Base-by-base conservation (phyloP, 148 eudicot genomes). In the Persicaria tinctoria region DNA sequence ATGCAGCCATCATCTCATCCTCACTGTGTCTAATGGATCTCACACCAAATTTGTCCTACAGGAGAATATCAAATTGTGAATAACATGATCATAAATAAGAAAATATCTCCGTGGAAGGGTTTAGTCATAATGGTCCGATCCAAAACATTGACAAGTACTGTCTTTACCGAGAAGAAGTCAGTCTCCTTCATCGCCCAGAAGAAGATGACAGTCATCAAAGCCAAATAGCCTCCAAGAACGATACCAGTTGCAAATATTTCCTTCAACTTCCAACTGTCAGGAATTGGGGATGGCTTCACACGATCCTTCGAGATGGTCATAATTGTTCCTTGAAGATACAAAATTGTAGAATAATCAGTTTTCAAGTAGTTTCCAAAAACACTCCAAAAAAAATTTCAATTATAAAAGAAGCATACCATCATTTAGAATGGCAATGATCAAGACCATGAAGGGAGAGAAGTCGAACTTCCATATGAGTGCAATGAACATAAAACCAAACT, bases 381-480 rank as follows among this genome's bases (percentile, higher is more conserved):
- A 46, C 49, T 44, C 38, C 9, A 45, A 18, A 8, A n/a, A 51
- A 18, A 7, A 12, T 59, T 50, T 6, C 49, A 76, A 3, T 18
- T 59, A 32, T 44, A 55, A 48, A 32, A 60, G 48, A 73, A 72
- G 16, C 85, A 79, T 80, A 94, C 98, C 98, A 10, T 94, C 98
- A 76, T 94, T 94, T 8, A 94, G 81, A 80, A 94, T 94, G 83
- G 98, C 98, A 73, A 94, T 94, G 70, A 94, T 94, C 88, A 94
- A 75, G 85, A 94, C 98, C 98, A 94, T 94, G 92, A 94, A 94
- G 16, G 98, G 98, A 62, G 98, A 90, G 84, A 94, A 94, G 76
- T 93, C 98, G 17, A 78, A 93, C 77, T 87, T 91, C 98, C 98
- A 93, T 75, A 93, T 93, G 85, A 93, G 87, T 62, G 98, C 97